Percentiles rank a stretch among this genome's conserved stretches.
These are phyloP conservation scores for Inonotus hispidus DNA, from an alignment of 1,284 basidiomycete genomes.

Conservation along the genomic window DNA sequence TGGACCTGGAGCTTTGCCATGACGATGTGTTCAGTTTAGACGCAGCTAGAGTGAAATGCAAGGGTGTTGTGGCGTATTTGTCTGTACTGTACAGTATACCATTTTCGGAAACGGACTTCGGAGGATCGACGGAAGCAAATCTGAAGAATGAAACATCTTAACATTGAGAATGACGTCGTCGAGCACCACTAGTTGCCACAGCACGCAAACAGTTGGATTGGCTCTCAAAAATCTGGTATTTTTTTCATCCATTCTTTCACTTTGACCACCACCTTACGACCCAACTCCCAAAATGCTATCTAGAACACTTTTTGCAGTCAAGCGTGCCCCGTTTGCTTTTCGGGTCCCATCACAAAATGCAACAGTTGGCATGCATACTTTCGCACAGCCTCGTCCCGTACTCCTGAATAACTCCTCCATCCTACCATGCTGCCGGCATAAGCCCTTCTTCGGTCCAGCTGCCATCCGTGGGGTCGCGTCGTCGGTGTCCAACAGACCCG, in stretches of 20 bases:
- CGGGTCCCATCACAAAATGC: background rate
- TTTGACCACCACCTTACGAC: background rate
- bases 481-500: conserved; percentile 58
- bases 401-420: background rate
- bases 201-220: no score
- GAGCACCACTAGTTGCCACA: background rate
- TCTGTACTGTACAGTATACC: no score
- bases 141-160: background rate
- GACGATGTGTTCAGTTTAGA: background rate
- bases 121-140: background rate
- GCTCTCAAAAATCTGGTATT: background rate
- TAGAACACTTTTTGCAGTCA: background rate
- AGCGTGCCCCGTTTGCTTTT: conserved; percentile 4
- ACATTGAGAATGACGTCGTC: background rate
- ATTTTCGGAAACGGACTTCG: background rate
- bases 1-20: background rate
- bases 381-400: background rate
- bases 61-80: background rate
- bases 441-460: background rate
- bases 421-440: background rate
- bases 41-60: background rate
- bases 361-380: conserved; percentile 8
- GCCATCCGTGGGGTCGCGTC: conserved; percentile 45
- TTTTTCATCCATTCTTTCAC: background rate
- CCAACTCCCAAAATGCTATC: conserved; percentile 7